phyloP scores from a whole-genome alignment of 768 basidiomycete genomes.

The Tulasnella calospora region DNA sequence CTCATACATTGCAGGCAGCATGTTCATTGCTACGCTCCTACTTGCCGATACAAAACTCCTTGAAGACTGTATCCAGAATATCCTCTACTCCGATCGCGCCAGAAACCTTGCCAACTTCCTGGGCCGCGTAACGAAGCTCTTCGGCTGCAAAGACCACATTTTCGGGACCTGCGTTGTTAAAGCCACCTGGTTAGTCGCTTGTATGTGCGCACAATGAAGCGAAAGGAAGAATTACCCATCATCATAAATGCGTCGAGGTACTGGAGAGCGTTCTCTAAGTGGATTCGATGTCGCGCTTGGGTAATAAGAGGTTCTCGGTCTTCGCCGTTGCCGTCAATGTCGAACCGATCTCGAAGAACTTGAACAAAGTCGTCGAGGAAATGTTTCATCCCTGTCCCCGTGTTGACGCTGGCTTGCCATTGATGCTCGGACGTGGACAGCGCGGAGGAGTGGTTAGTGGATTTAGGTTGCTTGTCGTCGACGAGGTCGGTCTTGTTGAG shows the following conservation, averaged over 20 bases:
- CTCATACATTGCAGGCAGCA: no score
- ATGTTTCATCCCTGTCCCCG: slow-evolving; percentile 49
- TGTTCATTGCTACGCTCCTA: slow-evolving; percentile 32
- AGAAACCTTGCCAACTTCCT: slow-evolving; percentile 77
- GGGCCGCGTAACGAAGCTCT: slow-evolving; percentile 79
- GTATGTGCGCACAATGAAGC: neutral
- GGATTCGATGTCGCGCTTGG: slow-evolving; percentile 70
- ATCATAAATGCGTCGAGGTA: slow-evolving; percentile 61
- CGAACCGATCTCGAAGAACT: slow-evolving; percentile 41
- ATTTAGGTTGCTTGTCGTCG: neutral
- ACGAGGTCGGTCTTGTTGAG: slow-evolving; percentile 74
- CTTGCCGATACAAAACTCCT: slow-evolving; percentile 87
- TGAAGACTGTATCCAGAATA: slow-evolving; percentile 73
- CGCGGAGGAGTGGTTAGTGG: neutral
- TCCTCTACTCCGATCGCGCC: slow-evolving; percentile 80
- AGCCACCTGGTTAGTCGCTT: neutral
- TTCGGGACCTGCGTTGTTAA: slow-evolving; percentile 44
- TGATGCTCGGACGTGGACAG: neutral
- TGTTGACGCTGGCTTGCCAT: slow-evolving; percentile 63
- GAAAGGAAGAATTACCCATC: slow-evolving; percentile 34
- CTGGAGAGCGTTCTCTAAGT: slow-evolving; percentile 59
- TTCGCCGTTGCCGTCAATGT: slow-evolving; percentile 32
- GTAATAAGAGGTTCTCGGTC: slow-evolving; percentile 61
- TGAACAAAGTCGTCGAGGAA: slow-evolving; percentile 59
- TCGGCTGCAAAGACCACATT: slow-evolving; percentile 82